phyloP scores from a whole-genome alignment of 768 basidiomycete genomes.

The Termitomyces sp. region DNA sequence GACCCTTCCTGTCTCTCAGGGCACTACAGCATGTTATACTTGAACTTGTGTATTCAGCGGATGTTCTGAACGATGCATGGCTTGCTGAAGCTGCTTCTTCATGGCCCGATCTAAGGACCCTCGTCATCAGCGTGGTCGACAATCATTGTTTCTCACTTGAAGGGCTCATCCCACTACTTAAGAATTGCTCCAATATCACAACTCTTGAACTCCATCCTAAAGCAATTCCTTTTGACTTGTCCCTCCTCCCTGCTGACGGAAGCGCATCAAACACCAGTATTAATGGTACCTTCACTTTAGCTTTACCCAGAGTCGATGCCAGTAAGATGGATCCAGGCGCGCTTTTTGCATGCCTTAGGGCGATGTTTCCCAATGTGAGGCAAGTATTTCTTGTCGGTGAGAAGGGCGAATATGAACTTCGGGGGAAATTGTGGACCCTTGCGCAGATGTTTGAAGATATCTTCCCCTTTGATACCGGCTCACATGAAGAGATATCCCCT shows the following conservation, averaged over 20 bases:
- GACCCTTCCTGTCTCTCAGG: neutral
- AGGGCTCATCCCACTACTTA: neutral
- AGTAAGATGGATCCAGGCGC: neutral
- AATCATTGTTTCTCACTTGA: neutral
- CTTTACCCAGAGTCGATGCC: neutral
- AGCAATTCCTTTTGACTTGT: neutral
- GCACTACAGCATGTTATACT: neutral
- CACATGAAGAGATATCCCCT: no score
- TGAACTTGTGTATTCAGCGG: neutral
- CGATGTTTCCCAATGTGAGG: constrained; percentile 1
- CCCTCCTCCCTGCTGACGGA: neutral
- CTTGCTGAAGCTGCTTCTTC: neutral
- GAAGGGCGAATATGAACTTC: no score
- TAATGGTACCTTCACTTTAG: neutral
- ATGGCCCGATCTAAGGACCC: neutral
- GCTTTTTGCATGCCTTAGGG: neutral
- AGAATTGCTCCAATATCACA: neutral
- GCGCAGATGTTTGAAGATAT: no score
- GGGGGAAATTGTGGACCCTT: no score
- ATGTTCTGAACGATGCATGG: neutral
- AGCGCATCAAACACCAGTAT: neutral
- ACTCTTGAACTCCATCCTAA: neutral
- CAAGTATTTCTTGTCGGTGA: neutral
- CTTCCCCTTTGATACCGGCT: no score
- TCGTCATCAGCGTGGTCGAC: neutral